Conservation (phyloP, 441 rosid species). For the Syzygium syzygioides region DNA sequence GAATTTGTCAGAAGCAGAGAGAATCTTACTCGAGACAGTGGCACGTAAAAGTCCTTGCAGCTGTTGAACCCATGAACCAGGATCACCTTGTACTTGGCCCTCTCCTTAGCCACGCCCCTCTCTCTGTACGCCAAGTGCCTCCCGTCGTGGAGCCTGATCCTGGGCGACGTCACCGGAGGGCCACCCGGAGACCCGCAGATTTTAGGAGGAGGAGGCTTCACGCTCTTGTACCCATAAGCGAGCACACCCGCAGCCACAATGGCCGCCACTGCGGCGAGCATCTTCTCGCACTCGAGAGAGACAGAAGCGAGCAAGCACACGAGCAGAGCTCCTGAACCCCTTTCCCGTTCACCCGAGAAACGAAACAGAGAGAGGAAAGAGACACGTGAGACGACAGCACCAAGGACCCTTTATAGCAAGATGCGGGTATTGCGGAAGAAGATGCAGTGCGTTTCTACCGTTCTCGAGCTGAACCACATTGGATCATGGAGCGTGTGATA, state of each 20-base stretch:
- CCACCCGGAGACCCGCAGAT: conserved; percentile 1
- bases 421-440: neutral
- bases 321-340: neutral
- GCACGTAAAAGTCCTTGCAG: conserved; percentile 11
- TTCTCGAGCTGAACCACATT: neutral
- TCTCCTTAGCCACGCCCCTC: conserved; percentile 10
- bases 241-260: neutral
- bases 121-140: conserved; percentile 9
- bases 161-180: conserved; percentile 8
- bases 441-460: neutral
- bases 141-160: conserved; percentile 8
- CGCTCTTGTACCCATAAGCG: neutral
- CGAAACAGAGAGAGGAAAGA: neutral
- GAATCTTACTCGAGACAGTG: conserved; percentile 1
- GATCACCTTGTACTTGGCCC: conserved; percentile 1
- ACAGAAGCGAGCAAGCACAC: neutral
- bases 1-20: neutral
- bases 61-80: conserved; percentile 10
- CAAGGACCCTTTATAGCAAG: neutral
- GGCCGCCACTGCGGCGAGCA: neutral
- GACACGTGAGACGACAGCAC: neutral
- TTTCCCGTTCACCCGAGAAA: neutral
- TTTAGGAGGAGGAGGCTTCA: neutral
- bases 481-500: neutral
- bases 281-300: neutral